Base-by-base conservation (phyloP, 2,329 filamentous ascomycete genomes). In the Talaromyces verruculosus region DNA sequence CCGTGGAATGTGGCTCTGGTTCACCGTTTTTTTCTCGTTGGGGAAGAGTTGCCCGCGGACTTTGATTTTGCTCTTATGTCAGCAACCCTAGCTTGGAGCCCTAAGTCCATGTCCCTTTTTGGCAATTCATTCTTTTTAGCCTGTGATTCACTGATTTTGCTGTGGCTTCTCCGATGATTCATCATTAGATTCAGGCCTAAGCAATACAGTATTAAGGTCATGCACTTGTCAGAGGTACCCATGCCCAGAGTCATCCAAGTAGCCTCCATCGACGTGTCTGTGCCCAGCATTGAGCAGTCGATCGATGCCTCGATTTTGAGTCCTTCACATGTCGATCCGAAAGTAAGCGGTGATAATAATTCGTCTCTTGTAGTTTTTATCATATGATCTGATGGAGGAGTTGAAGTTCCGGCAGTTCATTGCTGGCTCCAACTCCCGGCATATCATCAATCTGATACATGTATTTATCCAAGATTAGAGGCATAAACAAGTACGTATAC, bases 61-160 rank as follows among this genome's bases (percentile, higher is more conserved):
- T 10, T 33, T 25, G 25, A 25, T 25, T 28, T 28, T 15, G 13
- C 25, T 13, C 17, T 64, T 64, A 64, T 49, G 65, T 67, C 65
- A 67, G 62, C 65, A 67, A 65, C 66, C 66, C 66, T 67, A 67
- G 43, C 15, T 28, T 19, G 4, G 33, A 67, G 66, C 66, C 66
- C 66, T 67, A 67, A 65, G 17, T 67, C 51, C 6, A 55, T 25
- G 37, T 33, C 41, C 51, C 13, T 55, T 65, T 65, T 17, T 10
- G 59, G 45, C 17, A 5, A 25, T 10, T 22, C 30, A 25, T 22
- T 17, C 15, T n/a, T 25, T 25, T 15, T 17, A 28, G 11, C n/a
- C 28, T 61, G 37, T n/a, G 7, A 39, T 45, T 37, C 25, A 25
- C 25, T 25, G 25, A 4, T 25, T 30, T 17, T 57, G 33, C 53